Percentiles rank a stretch among this genome's conserved stretches.
These are phyloP conservation scores for Elaphomyces granulatus DNA, from an alignment of 495 filamentous ascomycete genomes.

Conservation along the genomic window DNA sequence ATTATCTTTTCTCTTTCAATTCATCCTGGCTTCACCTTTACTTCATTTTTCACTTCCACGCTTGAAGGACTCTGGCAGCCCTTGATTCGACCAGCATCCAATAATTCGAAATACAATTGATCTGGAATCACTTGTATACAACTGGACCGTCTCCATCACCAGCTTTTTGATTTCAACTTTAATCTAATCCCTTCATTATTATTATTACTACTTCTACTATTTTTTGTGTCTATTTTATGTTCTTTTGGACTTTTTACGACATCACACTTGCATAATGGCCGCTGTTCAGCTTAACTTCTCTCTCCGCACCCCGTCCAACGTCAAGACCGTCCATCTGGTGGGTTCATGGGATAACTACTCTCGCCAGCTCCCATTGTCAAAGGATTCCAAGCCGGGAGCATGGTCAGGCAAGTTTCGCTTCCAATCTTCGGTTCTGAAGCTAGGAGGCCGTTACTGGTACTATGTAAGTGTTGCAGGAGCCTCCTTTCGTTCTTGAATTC, in stretches of 20 bases:
- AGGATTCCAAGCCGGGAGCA: constrained; percentile 71
- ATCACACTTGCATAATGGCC: constrained; percentile 52
- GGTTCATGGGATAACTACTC: constrained; percentile 98
- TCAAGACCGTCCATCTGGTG: constrained; percentile 95
- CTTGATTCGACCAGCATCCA: no score
- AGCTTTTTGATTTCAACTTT: no score
- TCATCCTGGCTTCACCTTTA: constrained; percentile 3
- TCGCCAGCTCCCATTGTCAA: constrained; percentile 81
- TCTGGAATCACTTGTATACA: no score
- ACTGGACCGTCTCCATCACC: no score
- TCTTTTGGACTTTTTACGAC: constrained; percentile 26
- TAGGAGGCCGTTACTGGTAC: constrained; percentile 95
- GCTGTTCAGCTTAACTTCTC: constrained; percentile 75
- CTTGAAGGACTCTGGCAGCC: constrained; percentile 15
- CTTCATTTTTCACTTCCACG: not conserved
- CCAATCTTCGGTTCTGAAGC: constrained; percentile 66
- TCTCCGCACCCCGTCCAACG: constrained; percentile 88
- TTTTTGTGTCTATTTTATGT: constrained; percentile 12
- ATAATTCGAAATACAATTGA: no score
- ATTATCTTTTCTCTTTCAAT: constrained; percentile 9
- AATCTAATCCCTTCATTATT: not conserved
- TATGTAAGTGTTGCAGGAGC: constrained; percentile 48
- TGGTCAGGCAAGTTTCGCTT: constrained; percentile 97
- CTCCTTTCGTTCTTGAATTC: not conserved
- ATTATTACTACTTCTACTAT: constrained; percentile 6